Evolutionary conservation across 2,329 filamentous ascomycete species (phyloP).

Genomic region (Sclerotinia spermophila): DNA sequence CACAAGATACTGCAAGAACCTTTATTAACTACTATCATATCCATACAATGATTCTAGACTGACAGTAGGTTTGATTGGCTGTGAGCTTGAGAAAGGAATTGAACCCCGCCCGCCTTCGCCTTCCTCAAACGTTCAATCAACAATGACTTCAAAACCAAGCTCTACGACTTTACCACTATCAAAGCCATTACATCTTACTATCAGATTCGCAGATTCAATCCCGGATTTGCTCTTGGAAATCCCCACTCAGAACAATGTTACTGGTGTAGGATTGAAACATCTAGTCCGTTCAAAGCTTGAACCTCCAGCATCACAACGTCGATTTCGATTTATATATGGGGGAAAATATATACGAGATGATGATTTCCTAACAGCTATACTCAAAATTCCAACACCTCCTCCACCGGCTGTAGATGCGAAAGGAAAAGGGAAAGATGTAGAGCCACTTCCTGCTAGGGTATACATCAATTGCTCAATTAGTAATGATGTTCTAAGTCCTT

Average conservation of each 20-base stretch:
- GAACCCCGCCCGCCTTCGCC: neutral
- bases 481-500: constrained; percentile 63
- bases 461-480: constrained; percentile 95
- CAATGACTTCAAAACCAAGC: constrained; percentile 13
- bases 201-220: constrained; percentile 84
- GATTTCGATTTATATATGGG: constrained; percentile 84
- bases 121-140: neutral
- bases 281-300: constrained; percentile 72
- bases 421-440: constrained; percentile 66
- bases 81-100: neutral
- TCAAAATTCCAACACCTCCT: constrained; percentile 59
- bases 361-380: constrained; percentile 61
- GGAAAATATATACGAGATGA: constrained; percentile 80
- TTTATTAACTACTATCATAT: neutral
- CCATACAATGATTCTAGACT: neutral
- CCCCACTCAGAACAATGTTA: constrained; percentile 61
- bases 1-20: neutral
- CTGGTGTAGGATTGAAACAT: constrained; percentile 75
- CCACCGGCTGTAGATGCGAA: constrained; percentile 41
- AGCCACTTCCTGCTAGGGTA: constrained; percentile 51
- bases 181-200: constrained; percentile 64
- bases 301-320: constrained; percentile 56
- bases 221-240: constrained; percentile 81
- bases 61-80: neutral
- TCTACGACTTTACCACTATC: neutral